A percentile compares a stretch with the other conserved stretches of the same genome.
These are phyloP conservation scores for Eremochloa ophiuroides DNA, from an alignment of 176 grass and related monocot genomes.

Conservation along the genomic window DNA sequence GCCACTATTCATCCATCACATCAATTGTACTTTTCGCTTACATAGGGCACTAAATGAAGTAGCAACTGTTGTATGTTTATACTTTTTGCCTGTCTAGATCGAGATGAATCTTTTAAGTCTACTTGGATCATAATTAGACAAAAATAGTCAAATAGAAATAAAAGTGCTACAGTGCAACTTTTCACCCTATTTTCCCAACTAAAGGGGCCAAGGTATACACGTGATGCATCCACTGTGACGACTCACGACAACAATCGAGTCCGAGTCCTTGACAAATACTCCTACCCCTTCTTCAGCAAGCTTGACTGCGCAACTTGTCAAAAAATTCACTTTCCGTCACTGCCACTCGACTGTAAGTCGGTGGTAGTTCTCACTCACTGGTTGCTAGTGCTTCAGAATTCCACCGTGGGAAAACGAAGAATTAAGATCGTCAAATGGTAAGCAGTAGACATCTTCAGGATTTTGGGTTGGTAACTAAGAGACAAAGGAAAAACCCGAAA, in stretches of 20 bases:
- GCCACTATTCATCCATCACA: too few relatives aligned
- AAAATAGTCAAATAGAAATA: too few relatives aligned
- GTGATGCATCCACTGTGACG: not conserved
- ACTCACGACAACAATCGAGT: not conserved
- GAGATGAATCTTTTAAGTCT: too few relatives aligned
- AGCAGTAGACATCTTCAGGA: not conserved
- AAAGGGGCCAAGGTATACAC: not conserved
- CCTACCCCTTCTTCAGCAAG: not conserved
- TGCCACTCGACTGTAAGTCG: not conserved
- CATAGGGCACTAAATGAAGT: too few relatives aligned
- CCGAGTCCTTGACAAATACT: not conserved
- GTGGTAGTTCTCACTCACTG: not conserved
- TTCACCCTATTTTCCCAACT: too few relatives aligned
- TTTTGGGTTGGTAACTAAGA: not conserved
- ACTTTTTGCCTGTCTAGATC: too few relatives aligned
- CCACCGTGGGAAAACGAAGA: not conserved
- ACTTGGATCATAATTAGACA: too few relatives aligned
- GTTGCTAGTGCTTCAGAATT: not conserved
- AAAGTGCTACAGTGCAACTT: too few relatives aligned
- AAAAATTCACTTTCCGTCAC: not conserved
- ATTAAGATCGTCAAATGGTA: not conserved
- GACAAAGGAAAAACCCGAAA: conserved; percentile 7
- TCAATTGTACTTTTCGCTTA: too few relatives aligned
- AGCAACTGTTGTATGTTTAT: too few relatives aligned
- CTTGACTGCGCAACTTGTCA: not conserved